Base-by-base conservation (phyloP, 805 yeast genomes). In the Candida stauntonica region DNA sequence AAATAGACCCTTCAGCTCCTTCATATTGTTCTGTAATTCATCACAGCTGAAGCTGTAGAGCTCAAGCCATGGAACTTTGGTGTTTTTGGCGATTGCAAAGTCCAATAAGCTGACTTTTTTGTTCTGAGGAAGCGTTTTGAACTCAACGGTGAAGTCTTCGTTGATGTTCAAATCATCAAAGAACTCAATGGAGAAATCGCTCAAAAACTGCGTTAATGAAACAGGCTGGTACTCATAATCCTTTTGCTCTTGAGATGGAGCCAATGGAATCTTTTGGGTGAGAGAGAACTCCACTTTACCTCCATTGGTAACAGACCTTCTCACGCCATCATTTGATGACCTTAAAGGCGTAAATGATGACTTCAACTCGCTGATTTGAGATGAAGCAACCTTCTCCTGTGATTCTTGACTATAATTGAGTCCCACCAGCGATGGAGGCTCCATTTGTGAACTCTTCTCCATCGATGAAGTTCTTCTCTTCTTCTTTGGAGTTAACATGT, bases 1-100 rank as follows among this genome's bases (percentile, higher is more conserved):
- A 34, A 56, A 53, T 16, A 50, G 31, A 2, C 26, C 38, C 17
- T 47, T 51, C 33, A 56, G 30, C 18, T 48, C 50, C 15, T 41
- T 38, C 55, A 56, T 52, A 29, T 53, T 52, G 29, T 50, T 52
- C 27, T 52, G 57, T 12, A 56, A 21, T 30, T 54, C 59, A 17
- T 41, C 46, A 44, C 60, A 56, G 32, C 60, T 53, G 35, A 56
- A 56, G 18, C 45, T 46, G 28, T 46, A 50, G 1, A 56, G 42
- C 17, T 54, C 60, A 6, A 56, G 24, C 57, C 57, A 53, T 5
- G 60, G 60, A 3, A 53, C 14, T 17, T 48, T 48, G 2, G 53
- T 38, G 19, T 40, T 41, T 18, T 40, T 50, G 3, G 59, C 55
- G 16, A 50, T 41, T 7, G 45, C 41, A 31, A 37, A 55, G 19